Base-by-base conservation (phyloP, 495 filamentous ascomycete species). In the Podospora sp. region DNA sequence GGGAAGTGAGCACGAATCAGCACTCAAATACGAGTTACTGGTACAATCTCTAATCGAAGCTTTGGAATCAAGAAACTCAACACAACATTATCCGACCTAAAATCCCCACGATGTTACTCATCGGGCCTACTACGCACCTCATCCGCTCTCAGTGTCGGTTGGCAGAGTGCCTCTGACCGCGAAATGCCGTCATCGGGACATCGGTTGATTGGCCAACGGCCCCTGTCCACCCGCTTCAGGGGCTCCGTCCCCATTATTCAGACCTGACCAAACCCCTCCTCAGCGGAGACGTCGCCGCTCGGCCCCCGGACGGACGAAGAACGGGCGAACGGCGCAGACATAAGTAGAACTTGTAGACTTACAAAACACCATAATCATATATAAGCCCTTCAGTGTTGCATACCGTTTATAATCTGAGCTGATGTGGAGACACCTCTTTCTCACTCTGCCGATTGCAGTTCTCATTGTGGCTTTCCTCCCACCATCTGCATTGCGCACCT, bases 391-490 rank as follows among this genome's bases (percentile, higher is more conserved):
- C 16, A 9, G n/a, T 33, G 29, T 18, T 40, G 21, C 56, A 27
- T 33, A 22, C 56, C 9, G 6, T 49, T 6, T 18, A n/a, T 22
- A 16, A 0, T 56, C 27, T 21, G n/a, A 18, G 26, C 49, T 21
- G 22, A 20, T 63, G 60, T 53, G 52, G 46, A 63, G 60, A 52
- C 60, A 52, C 26, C 33, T 63, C 33, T 63, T 68, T 29, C 22
- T 68, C 27, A 62, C 58, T 24, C 51, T 67, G 46, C 60, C 66
- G 6, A 49, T 68, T 49, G n/a, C 35, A 12, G 52, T 68, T 26
- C 22, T 63, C 52, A 59, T 59, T 50, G 52, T 68, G 52, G 65
- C 65, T 22, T 55, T 67, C 33, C 36, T 62, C 6, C 65, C 50
- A 22, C n/a, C 46, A 12, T 55, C 65, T 5, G 25, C 35, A 20